A percentile compares a stretch with the other conserved stretches of the same genome.
phyloP scores from a whole-genome alignment of 2,329 filamentous ascomycete genomes.

The Sporothrix pallida region DNA sequence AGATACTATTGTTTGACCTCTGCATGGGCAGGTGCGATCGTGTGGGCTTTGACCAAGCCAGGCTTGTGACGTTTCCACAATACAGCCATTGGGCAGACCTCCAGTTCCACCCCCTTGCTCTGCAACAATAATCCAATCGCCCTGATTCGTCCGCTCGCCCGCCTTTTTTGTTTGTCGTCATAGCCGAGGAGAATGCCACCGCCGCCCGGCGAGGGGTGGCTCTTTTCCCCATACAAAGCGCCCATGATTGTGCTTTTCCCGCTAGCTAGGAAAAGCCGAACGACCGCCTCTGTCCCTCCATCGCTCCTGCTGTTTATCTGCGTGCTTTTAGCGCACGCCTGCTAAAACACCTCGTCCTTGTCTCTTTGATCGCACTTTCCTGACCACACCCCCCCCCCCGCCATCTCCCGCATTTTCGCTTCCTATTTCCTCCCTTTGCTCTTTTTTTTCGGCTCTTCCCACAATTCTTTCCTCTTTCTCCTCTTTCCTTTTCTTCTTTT shows the following conservation, averaged over 20 bases:
- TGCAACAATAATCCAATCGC: conserved; percentile 40
- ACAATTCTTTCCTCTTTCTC: conserved; percentile 35
- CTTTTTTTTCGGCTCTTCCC: conserved; percentile 34
- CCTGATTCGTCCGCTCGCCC: conserved; percentile 42
- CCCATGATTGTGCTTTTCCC: conserved; percentile 29
- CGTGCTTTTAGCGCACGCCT: conserved; percentile 38
- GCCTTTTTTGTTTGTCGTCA: conserved; percentile 40
- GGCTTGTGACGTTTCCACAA: conserved; percentile 34
- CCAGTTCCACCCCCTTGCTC: conserved; percentile 26
- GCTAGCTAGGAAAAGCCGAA: conserved; percentile 36
- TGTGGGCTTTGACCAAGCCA: not conserved
- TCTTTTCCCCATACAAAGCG: conserved; percentile 32
- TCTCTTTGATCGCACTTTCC: conserved; percentile 21
- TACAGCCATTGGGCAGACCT: not conserved
- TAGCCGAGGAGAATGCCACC: conserved; percentile 40
- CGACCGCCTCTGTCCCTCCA: not conserved
- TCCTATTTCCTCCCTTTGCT: conserved; percentile 30
- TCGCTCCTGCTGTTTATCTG: conserved; percentile 34
- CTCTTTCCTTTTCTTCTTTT: conserved; percentile 14
- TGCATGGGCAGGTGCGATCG: conserved; percentile 8
- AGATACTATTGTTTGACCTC: conserved; percentile 9
- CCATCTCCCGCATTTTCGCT: conserved; percentile 33
- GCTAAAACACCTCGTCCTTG: conserved; percentile 44
- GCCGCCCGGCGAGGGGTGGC: conserved; percentile 30
- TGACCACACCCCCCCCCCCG: conserved; percentile 15